These are phyloP conservation scores for Alectoria sarmentosa DNA, from an alignment of 495 filamentous ascomycete species.

Conservation along the genomic window DNA sequence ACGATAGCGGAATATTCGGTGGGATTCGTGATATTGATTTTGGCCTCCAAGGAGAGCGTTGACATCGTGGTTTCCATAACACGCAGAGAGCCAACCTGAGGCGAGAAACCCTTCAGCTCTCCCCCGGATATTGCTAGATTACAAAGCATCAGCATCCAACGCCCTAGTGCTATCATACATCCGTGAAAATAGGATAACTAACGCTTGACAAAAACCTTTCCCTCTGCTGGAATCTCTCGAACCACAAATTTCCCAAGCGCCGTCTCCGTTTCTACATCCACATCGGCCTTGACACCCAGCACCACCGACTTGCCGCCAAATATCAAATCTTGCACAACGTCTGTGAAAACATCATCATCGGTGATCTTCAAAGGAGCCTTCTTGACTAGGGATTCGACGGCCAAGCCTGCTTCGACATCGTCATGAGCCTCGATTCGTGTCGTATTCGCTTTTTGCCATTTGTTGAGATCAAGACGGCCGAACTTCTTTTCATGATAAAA, in stretches of 20 bases:
- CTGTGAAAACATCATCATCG: conserved; percentile 63
- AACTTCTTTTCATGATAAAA: conserved; percentile 68
- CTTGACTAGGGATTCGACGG: conserved; percentile 65
- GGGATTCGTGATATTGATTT: conserved; percentile 80
- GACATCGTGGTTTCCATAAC: conserved; percentile 62
- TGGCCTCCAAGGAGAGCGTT: conserved; percentile 59
- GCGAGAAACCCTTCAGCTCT: conserved; percentile 46
- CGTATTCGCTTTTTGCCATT: conserved; percentile 86
- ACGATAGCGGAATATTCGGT: conserved; percentile 73
- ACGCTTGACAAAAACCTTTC: conserved; percentile 84
- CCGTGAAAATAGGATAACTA: conserved; percentile 39
- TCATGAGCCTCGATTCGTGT: conserved; percentile 49
- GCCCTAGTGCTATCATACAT: conserved; percentile 22
- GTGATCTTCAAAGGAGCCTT: conserved; percentile 77
- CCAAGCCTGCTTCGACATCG: conserved; percentile 49
- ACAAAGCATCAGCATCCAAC: conserved; percentile 22
- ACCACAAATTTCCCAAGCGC: conserved; percentile 71
- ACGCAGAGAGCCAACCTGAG: conserved; percentile 55
- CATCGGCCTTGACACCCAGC: conserved; percentile 67
- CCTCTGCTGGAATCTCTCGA: conserved; percentile 76
- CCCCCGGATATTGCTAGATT: conserved; percentile 41
- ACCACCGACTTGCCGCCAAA: conserved; percentile 59
- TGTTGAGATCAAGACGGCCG: conserved; percentile 62
- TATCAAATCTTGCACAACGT: conserved; percentile 66
- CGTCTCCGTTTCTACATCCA: conserved; percentile 75